Evolutionary conservation across 1,139 yeast species (phyloP).

Genomic region (Blastobotrys aristatus): DNA sequence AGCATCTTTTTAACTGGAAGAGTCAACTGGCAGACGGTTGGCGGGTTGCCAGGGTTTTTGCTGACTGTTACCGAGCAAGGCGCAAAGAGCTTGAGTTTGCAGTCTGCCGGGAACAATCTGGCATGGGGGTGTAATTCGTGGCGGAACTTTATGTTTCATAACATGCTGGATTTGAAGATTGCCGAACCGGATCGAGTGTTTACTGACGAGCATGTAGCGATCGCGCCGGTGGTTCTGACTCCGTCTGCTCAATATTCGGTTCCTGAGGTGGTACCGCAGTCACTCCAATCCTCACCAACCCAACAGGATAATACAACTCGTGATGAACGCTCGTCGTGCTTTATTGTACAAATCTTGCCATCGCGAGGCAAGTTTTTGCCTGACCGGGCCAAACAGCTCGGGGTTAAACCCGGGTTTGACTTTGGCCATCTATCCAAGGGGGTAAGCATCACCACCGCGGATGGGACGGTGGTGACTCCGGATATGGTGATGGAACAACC

Average conservation of each 20-base stretch:
- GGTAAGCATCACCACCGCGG: conserved; percentile 48
- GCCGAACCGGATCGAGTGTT: conserved; percentile 38
- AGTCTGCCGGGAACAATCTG: conserved; percentile 39
- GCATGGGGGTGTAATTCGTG: conserved; percentile 66
- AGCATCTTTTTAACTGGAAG: conserved; percentile 73
- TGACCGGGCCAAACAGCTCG: conserved; percentile 58
- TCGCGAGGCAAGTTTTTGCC: conserved; percentile 74
- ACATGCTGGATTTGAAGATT: conserved; percentile 55
- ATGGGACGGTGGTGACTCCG: conserved; percentile 59
- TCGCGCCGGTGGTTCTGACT: conserved; percentile 40
- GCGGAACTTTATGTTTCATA: conserved; percentile 85
- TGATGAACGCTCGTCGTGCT: conserved; percentile 41
- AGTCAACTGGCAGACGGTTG: conserved; percentile 65
- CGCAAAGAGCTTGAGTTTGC: conserved; percentile 42
- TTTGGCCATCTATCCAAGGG: conserved; percentile 61
- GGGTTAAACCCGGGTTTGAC: conserved; percentile 61
- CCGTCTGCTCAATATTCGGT: neutral
- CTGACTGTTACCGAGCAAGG: conserved; percentile 84
- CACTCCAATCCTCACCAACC: neutral
- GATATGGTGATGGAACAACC: conserved; percentile 68
- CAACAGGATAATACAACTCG: conserved; percentile 2
- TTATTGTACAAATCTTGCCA: conserved; percentile 60
- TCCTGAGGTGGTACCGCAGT: neutral
- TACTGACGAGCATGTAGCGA: conserved; percentile 49
- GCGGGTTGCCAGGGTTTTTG: conserved; percentile 88